A percentile compares a stretch with the other conserved stretches of the same genome.
These are phyloP conservation scores for Papiliotrema flavescens DNA, from an alignment of 1,284 basidiomycete genomes.

Conservation along the genomic window DNA sequence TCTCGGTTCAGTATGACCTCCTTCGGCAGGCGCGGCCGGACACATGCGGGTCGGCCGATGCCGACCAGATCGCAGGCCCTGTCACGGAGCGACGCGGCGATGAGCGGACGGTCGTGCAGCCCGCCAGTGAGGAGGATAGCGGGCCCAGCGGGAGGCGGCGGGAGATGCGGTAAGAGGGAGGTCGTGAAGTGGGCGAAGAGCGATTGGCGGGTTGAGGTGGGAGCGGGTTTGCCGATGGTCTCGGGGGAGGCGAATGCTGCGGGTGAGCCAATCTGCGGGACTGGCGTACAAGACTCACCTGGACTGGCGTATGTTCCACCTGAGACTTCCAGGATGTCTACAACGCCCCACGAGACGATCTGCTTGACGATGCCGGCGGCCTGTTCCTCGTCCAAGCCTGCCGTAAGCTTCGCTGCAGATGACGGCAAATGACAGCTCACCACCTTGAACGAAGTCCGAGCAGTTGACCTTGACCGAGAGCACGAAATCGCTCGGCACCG, in stretches of 20 bases:
- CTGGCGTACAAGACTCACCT: conserved; percentile 5
- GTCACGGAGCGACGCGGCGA: conserved; percentile 27
- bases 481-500: conserved; percentile 62
- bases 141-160: conserved; percentile 34
- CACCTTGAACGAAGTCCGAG: conserved; percentile 68
- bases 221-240: conserved; percentile 4
- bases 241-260: conserved; percentile 18
- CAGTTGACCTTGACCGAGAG: conserved; percentile 85
- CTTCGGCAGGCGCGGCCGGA: conserved; percentile 29
- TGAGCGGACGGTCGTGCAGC: conserved; percentile 34
- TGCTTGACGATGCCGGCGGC: conserved; percentile 37
- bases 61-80: conserved; percentile 40
- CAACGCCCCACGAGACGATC: conserved; percentile 53
- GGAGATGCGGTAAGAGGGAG: conserved; percentile 31
- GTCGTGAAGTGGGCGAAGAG: conserved; percentile 43
- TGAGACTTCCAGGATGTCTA: conserved; percentile 46
- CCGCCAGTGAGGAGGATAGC: conserved; percentile 45
- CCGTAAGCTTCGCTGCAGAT: not conserved
- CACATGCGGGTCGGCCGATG: conserved; percentile 39
- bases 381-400: conserved; percentile 34
- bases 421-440: conserved; percentile 34
- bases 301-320: conserved; percentile 45
- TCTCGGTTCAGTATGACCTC: conserved; percentile 30
- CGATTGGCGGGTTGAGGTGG: conserved; percentile 27
- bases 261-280: not conserved